These are phyloP conservation scores for Dryas drummondii DNA, from an alignment of 306 rosid genomes.

Conservation along the genomic window DNA sequence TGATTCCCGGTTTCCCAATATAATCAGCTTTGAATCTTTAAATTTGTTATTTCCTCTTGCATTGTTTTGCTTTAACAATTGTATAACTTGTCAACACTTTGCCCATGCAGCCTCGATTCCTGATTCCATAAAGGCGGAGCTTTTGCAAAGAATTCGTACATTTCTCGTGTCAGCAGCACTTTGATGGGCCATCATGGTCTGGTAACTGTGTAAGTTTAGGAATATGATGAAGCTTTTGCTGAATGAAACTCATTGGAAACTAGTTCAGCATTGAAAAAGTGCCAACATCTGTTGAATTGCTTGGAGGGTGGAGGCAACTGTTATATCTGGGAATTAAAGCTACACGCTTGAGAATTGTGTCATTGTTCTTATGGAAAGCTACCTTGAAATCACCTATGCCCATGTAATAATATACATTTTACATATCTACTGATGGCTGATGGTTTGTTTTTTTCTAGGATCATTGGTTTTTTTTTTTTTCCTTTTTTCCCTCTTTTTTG, in stretches of 20 bases:
- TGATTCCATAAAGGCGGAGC: slow-evolving; percentile 80
- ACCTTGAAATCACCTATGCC: neutral
- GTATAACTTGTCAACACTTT: neutral
- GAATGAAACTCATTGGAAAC: neutral
- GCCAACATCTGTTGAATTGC: neutral
- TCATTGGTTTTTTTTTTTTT: no score
- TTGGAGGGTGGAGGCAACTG: slow-evolving; percentile 3
- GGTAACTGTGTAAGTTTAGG: neutral
- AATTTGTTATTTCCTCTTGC: neutral
- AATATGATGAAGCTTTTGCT: slow-evolving; percentile 7
- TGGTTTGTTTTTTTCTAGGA: no score
- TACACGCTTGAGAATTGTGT: neutral
- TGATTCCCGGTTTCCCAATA: neutral
- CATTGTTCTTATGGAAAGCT: neutral
- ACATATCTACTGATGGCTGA: neutral
- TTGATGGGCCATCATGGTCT: slow-evolving; percentile 22
- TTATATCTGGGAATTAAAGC: neutral
- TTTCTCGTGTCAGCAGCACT: slow-evolving; percentile 68
- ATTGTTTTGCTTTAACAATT: neutral
- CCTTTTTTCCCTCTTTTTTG: no score
- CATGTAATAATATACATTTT: neutral
- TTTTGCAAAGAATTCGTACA: slow-evolving; percentile 71
- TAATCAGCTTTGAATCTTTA: neutral
- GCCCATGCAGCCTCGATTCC: slow-evolving; percentile 72
- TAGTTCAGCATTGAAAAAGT: neutral